Evolutionary conservation across 148 eudicot species (phyloP).

Genomic region (Diospyros lotus): DNA sequence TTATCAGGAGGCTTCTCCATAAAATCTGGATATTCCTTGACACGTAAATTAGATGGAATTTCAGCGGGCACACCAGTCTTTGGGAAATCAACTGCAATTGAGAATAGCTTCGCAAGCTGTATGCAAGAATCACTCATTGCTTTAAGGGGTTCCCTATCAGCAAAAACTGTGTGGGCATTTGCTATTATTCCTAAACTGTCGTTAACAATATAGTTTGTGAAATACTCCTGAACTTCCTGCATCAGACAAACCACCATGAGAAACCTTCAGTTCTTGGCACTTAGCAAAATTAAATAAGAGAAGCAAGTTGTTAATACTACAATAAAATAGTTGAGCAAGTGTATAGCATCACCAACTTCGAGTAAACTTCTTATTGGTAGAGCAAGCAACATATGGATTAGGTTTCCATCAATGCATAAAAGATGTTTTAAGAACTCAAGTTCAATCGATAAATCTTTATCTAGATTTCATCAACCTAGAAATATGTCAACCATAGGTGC

Average conservation of each 20-base stretch:
- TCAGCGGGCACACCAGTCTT: constrained; percentile 64
- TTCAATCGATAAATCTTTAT: too few species aligned
- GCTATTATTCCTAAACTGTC: constrained; percentile 60
- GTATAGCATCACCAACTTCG: too few species aligned
- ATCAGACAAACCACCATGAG: not conserved
- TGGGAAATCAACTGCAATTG: constrained; percentile 61
- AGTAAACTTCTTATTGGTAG: too few species aligned
- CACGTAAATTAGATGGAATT: constrained; percentile 35
- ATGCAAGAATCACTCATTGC: constrained; percentile 47
- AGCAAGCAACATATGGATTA: too few species aligned
- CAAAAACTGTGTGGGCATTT: constrained; percentile 56
- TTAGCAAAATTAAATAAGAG: not conserved
- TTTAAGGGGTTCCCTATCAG: constrained; percentile 31
- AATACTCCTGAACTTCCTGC: constrained; percentile 60
- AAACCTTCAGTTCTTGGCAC: too few species aligned
- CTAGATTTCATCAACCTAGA: too few species aligned
- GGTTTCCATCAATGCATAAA: too few species aligned
- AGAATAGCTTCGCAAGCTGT: constrained; percentile 46
- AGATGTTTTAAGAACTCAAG: too few species aligned
- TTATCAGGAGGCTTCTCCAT: constrained; percentile 51
- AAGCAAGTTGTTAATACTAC: not conserved
- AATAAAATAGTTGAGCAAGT: too few species aligned
- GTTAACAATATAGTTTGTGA: constrained; percentile 49
- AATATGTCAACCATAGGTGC: too few species aligned
- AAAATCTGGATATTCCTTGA: constrained; percentile 59